Conservation (phyloP, 352 stramenopile genomes). For the Phytophthora pluvialis region DNA sequence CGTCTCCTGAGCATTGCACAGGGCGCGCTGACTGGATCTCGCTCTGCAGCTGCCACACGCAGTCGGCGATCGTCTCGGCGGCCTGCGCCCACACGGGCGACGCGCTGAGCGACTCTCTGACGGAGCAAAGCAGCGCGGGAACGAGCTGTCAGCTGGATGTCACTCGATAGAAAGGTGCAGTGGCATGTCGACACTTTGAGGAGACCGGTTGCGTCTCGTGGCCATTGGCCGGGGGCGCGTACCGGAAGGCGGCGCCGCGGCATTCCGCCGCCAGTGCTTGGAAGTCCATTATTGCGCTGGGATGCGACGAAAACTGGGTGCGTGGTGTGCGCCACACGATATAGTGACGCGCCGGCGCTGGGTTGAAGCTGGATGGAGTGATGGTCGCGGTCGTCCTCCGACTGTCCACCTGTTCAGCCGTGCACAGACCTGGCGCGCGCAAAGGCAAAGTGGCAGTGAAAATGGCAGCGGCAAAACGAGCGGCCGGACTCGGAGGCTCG, state of each 20-base stretch:
- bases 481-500: too few species aligned
- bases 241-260: slow-evolving; percentile 59
- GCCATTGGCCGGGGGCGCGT: neutral
- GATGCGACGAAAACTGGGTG: slow-evolving; percentile 12
- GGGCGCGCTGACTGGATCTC: neutral
- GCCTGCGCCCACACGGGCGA: slow-evolving; percentile 31
- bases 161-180: neutral
- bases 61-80: slow-evolving; percentile 14
- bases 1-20: neutral
- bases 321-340: slow-evolving; percentile 14
- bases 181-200: neutral
- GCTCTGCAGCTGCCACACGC: slow-evolving; percentile 17
- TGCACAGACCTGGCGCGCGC: too few species aligned
- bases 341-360: slow-evolving; percentile 1
- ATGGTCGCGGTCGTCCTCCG: slow-evolving; percentile 9
- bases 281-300: slow-evolving; percentile 41
- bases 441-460: neutral
- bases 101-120: slow-evolving; percentile 30
- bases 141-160: neutral
- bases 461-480: neutral
- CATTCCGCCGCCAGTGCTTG: slow-evolving; percentile 62
- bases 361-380: slow-evolving; percentile 23
- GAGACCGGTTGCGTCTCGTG: neutral
- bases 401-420: slow-evolving; percentile 16
- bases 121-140: neutral